Evolutionary conservation across 805 yeast genomes (phyloP).

Genomic region (Myxozyma lipomycoides): DNA sequence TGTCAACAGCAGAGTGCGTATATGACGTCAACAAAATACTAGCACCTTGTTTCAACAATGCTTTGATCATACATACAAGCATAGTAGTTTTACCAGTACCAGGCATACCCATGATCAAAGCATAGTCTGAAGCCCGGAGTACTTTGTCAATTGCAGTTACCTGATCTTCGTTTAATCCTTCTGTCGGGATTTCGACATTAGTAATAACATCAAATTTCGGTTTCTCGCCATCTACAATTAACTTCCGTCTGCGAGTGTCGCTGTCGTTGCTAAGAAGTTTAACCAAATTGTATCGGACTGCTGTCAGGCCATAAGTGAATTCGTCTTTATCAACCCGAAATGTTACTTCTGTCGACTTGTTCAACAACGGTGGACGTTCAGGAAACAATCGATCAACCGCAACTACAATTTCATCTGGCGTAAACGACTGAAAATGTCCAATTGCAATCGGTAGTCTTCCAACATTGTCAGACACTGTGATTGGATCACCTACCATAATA

Average conservation of each 20-base stretch:
- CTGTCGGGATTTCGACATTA: constrained; percentile 1
- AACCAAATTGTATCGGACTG: constrained; percentile 72
- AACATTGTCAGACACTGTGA: constrained; percentile 71
- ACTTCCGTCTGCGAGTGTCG: constrained; percentile 44
- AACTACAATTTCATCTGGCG: constrained; percentile 45
- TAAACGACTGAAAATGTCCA: constrained; percentile 52
- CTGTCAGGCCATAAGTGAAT: constrained; percentile 65
- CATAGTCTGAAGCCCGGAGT: constrained; percentile 54
- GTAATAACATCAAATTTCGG: constrained; percentile 42
- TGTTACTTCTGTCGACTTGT: constrained; percentile 20
- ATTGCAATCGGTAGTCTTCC: constrained; percentile 73
- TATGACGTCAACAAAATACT: constrained; percentile 76
- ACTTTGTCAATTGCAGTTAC: constrained; percentile 61
- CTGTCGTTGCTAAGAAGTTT: constrained; percentile 56
- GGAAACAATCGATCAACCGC: constrained; percentile 52
- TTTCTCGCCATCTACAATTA: constrained; percentile 51
- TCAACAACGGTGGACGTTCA: neutral
- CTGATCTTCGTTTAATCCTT: constrained; percentile 67
- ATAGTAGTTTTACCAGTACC: constrained; percentile 96
- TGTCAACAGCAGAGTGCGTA: constrained; percentile 96
- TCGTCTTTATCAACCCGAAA: constrained; percentile 81
- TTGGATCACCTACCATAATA: constrained; percentile 54
- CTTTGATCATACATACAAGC: constrained; percentile 67
- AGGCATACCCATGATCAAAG: constrained; percentile 92
- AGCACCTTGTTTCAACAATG: constrained; percentile 57